These are phyloP conservation scores for Phytophthora citricola DNA, from an alignment of 352 stramenopile species.

Conservation along the genomic window DNA sequence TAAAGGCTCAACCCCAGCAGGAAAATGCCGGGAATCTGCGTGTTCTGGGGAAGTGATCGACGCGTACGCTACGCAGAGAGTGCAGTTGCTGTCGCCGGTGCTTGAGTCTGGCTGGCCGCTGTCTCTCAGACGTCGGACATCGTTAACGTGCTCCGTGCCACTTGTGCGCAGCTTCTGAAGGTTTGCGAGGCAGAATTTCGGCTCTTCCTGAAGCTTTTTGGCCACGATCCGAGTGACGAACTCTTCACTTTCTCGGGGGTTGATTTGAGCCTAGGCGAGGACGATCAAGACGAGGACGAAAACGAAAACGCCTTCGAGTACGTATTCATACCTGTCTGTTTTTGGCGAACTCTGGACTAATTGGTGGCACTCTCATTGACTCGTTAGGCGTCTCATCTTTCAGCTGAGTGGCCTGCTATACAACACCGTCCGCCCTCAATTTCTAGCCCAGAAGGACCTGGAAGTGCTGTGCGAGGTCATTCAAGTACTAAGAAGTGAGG, in stretches of 20 bases:
- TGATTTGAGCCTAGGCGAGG: constrained; percentile 19
- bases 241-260: constrained; percentile 51
- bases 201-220: constrained; percentile 79
- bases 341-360: background rate
- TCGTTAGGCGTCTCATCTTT: constrained; percentile 71
- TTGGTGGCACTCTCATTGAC: background rate
- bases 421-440: constrained; percentile 66
- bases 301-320: constrained; percentile 78
- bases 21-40: constrained; percentile 51
- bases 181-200: constrained; percentile 81
- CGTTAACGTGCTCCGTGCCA: constrained; percentile 75
- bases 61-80: constrained; percentile 64
- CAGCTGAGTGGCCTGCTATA: constrained; percentile 80
- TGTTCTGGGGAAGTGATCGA: constrained; percentile 60
- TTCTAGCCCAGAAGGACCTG: constrained; percentile 79
- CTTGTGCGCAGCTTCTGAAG: constrained; percentile 67
- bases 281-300: constrained; percentile 45
- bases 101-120: constrained; percentile 56
- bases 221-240: constrained; percentile 57
- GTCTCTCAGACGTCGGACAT: constrained; percentile 70
- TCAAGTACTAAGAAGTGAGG: constrained; percentile 76
- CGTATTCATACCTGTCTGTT: constrained; percentile 9
- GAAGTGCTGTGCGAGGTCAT: constrained; percentile 83
- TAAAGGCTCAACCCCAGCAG: constrained; percentile 39
- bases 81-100: constrained; percentile 62